Evolutionary conservation across 805 yeast genomes (phyloP), one percentile per base, ranked within the genome.

Genomic region (Zygoascus ofunaensis): DNA sequence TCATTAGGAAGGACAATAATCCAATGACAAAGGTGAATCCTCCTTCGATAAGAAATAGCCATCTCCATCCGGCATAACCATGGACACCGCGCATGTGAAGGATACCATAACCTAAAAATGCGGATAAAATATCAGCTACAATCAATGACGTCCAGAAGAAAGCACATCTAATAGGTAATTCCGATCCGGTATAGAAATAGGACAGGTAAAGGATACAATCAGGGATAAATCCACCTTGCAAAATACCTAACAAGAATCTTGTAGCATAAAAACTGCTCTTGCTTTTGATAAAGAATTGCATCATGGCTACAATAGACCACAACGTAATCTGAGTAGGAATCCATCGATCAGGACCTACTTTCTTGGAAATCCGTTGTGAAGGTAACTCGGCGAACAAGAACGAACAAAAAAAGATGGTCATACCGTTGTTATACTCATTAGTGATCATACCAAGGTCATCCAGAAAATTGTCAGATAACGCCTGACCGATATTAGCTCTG

Each of bases 191-290:
- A 62, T 74, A 82, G 61, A 80, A 81, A 59, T 79, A 81, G 1
- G 81, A 73, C 59, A 81, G 63, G 77, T 81, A 81, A 39, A 80
- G 61, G 44, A 75, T 70, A 28, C 74, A 62, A 52, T 80, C 86
- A 28, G 82, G 80, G 43, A 82, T 79, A 47, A 79, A 79, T 0
- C 87, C 86, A 45, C 86, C 86, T 57, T 80, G 80, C n/a, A 75
- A 58, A 66, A 72, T 0, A 74, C 79, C 37, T 70, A 61, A 19
- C 76, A 58, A 4, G 74, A 67, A 23, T 49, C 83, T 64, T 4
- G 76, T 67, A 7, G 64, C 65, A 45, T 62, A 66, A 49, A 75
- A 78, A 0, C 74, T 68, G 0, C 65, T 55, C 46, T 60, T 68
- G 26, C 60, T 60, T 1, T 50, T 59, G 44, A 79, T 59, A 15